Conservation (phyloP, 169 alveolate species). For the Cryptosporidium canis region DNA sequence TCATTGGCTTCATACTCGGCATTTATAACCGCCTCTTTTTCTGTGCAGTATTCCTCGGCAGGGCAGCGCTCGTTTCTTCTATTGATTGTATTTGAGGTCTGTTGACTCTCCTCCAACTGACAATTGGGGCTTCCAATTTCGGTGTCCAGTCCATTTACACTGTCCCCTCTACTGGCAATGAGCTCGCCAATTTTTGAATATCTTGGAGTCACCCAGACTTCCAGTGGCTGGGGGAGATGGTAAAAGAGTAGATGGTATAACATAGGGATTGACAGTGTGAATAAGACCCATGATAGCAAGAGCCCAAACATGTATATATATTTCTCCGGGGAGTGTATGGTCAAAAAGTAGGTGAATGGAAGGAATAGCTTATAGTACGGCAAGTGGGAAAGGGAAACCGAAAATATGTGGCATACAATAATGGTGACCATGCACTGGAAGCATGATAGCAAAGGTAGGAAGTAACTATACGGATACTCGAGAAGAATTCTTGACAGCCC, state of each 20-base stretch:
- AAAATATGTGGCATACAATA: slow-evolving; percentile 21
- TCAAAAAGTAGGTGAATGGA: slow-evolving; percentile 55
- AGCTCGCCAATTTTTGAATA: slow-evolving; percentile 47
- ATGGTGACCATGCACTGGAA: slow-evolving; percentile 57
- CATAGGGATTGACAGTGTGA: slow-evolving; percentile 52
- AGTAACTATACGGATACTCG: slow-evolving; percentile 59
- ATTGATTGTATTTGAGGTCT: not conserved
- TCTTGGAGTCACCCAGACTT: slow-evolving; percentile 67
- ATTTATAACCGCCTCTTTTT: not conserved
- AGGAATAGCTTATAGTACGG: slow-evolving; percentile 43
- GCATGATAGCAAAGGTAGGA: slow-evolving; percentile 43
- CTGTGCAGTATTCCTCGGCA: slow-evolving; percentile 20
- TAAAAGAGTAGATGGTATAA: slow-evolving; percentile 52
- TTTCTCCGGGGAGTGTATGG: slow-evolving; percentile 50
- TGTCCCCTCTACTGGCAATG: not conserved
- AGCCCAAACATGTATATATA: slow-evolving; percentile 38
- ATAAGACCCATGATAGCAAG: slow-evolving; percentile 32
- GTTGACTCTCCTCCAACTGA: not conserved
- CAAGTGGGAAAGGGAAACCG: slow-evolving; percentile 14
- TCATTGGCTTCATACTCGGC: slow-evolving; percentile 3
- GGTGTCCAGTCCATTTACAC: not conserved
- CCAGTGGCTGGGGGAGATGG: slow-evolving; percentile 70
- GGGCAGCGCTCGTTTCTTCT: slow-evolving; percentile 55
- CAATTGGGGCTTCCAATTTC: not conserved
- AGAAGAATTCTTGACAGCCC: slow-evolving; percentile 36